Percentiles rank a stretch among this genome's conserved stretches.
Conservation (phyloP, 768 basidiomycete species). For the Termitomyces sp. region DNA sequence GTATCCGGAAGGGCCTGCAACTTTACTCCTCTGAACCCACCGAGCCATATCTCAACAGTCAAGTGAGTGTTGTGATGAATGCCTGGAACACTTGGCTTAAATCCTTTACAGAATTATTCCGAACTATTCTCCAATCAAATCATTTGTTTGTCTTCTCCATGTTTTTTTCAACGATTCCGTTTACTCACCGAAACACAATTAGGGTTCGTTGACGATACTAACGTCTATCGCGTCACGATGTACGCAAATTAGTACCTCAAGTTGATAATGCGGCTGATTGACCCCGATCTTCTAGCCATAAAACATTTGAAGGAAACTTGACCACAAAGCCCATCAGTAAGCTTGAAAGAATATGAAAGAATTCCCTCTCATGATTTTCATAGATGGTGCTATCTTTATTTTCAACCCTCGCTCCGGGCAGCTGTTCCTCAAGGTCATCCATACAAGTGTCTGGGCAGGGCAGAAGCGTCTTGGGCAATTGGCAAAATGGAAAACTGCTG, state of each 20-base stretch:
- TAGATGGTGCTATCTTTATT: conserved; percentile 95
- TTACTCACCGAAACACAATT: not conserved
- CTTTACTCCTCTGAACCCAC: conserved; percentile 99
- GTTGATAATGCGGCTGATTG: not conserved
- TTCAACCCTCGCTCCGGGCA: conserved; percentile 99
- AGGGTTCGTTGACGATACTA: conserved; percentile 99
- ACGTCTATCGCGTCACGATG: conserved; percentile 99
- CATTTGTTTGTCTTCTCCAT: conserved; percentile 52
- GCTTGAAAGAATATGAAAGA: conserved; percentile 15
- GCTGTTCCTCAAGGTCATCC: conserved; percentile 97
- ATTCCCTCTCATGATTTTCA: not conserved
- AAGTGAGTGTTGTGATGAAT: conserved; percentile 32
- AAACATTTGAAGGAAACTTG: conserved; percentile 99
- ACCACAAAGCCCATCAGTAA: conserved; percentile 97
- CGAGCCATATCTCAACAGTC: conserved; percentile 98
- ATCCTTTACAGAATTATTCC: conserved; percentile 66
- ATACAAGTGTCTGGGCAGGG: conserved; percentile 99
- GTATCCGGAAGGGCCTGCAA: conserved; percentile 97
- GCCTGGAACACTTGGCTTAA: not conserved
- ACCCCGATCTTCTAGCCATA: conserved; percentile 52
- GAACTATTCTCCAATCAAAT: conserved; percentile 98
- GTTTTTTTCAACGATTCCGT: not conserved
- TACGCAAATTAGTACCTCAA: conserved; percentile 21
- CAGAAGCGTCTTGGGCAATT: conserved; percentile 99
- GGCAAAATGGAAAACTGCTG: conserved; percentile 99